phyloP scores from a whole-genome alignment of 2,329 filamentous ascomycete genomes.

The Fusarium decemcellulare region DNA sequence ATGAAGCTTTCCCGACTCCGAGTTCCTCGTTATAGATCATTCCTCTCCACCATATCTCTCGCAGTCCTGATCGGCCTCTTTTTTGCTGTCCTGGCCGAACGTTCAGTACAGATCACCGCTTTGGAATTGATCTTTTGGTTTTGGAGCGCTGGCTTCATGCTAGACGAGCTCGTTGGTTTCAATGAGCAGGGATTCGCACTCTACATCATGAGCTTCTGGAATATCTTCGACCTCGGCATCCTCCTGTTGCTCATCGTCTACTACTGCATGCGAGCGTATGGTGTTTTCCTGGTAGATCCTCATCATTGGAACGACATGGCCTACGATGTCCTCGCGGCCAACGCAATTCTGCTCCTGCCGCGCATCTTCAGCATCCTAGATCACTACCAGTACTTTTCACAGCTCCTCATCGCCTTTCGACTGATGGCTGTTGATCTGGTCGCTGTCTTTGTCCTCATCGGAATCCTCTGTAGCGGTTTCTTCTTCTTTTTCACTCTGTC shows the following conservation, averaged over 20 bases:
- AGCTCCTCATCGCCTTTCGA: conserved; percentile 92
- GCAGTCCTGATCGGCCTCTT: conserved; percentile 89
- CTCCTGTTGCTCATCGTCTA: conserved; percentile 88
- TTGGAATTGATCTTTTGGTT: conserved; percentile 96
- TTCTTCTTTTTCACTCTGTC: conserved; percentile 95
- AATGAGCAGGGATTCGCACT: conserved; percentile 97
- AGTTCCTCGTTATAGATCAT: conserved; percentile 91
- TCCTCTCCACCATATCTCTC: conserved; percentile 90
- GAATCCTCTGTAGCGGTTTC: conserved; percentile 93
- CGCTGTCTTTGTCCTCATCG: conserved; percentile 85
- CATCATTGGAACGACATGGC: conserved; percentile 85
- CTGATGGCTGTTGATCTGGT: conserved; percentile 93
- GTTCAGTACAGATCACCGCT: conserved; percentile 84
- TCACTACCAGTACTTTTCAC: conserved; percentile 96
- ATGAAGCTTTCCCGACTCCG: conserved; percentile 93
- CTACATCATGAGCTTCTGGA: conserved; percentile 99
- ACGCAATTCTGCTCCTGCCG: conserved; percentile 90
- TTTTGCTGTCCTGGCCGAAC: conserved; percentile 82
- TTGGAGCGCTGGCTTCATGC: conserved; percentile 97
- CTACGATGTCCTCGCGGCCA: conserved; percentile 94
- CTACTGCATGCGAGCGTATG: conserved; percentile 90
- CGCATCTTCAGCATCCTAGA: conserved; percentile 94
- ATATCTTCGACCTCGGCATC: conserved; percentile 93
- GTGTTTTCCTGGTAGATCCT: conserved; percentile 84
- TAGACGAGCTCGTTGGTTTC: conserved; percentile 95